These are phyloP conservation scores for Amylocystis lapponica DNA, from an alignment of 768 basidiomycete genomes.

Conservation along the genomic window DNA sequence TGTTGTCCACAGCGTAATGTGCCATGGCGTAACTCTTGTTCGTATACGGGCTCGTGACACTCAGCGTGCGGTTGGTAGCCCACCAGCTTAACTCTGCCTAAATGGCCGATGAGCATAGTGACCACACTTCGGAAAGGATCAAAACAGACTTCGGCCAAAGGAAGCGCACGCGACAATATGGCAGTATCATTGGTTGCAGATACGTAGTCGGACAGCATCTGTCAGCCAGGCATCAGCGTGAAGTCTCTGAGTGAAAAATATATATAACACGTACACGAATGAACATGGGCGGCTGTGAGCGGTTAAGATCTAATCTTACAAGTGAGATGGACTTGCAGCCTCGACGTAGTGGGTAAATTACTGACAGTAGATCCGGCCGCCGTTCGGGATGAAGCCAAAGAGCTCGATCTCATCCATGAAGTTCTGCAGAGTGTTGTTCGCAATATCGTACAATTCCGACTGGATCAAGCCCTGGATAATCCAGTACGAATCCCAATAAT, in stretches of 20 bases:
- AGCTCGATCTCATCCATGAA: slow-evolving; percentile 89
- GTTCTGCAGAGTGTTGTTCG: slow-evolving; percentile 77
- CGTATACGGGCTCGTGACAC: slow-evolving; percentile 66
- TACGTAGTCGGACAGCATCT: slow-evolving; percentile 92
- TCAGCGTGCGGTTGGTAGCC: slow-evolving; percentile 62
- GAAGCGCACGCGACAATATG: slow-evolving; percentile 79
- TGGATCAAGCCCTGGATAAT: slow-evolving; percentile 82
- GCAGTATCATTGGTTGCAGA: slow-evolving; percentile 59
- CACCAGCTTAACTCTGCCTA: slow-evolving; percentile 85
- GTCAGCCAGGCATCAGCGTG: background rate
- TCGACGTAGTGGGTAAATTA: background rate
- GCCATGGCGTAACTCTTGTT: slow-evolving; percentile 60
- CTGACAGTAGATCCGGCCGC: slow-evolving; percentile 84
- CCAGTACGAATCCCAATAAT: slow-evolving; percentile 76
- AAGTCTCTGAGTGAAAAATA: background rate
- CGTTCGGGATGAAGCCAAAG: slow-evolving; percentile 92
- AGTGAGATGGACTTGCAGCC: background rate
- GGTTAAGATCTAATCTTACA: slow-evolving; percentile 62
- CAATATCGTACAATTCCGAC: slow-evolving; percentile 68
- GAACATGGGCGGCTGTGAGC: slow-evolving; percentile 92
- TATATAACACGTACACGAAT: slow-evolving; percentile 46
- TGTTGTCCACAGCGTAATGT: slow-evolving; percentile 75
- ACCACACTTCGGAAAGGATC: background rate
- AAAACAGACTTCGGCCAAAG: slow-evolving; percentile 62
- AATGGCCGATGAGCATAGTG: background rate